Evolutionary conservation across 495 filamentous ascomycete genomes (phyloP), one percentile per base, ranked within the genome.

Genomic region (Penicillium desertorum): DNA sequence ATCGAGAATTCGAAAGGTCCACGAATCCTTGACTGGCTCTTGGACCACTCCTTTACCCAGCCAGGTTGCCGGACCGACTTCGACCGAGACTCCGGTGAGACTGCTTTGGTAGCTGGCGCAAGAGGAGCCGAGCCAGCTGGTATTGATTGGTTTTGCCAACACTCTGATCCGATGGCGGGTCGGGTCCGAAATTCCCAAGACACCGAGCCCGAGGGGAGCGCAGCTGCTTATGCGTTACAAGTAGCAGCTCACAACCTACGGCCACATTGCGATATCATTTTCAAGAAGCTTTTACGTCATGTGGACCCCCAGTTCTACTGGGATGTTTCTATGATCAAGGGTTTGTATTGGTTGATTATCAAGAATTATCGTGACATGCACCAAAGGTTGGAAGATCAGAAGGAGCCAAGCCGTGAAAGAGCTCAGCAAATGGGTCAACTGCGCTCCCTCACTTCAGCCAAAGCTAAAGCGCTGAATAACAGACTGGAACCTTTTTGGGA

Each of bases 1-100:
- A 51, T 51, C 32, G 48, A 51, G 12, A 51, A 51, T 6, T 19
- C 48, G 9, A 5, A 51, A 16, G 48, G 48, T 22, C 19, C 48
- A n/a, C 8, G 9, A 23, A 36, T 51, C 17, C 17, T 51, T 16
- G 32, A 37, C 17, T 51, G 32, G 48, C 14, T 51, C 1, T 8
- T 37, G 10, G 32, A 39, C 14, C 48, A 51, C 17, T 51, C 48
- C 3, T 14, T 25, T 32, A 23, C 20, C 17, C 19, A 36, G 36
- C 48, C 48, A 37, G 22, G 30, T 0, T 23, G 17, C 4, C 36
- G 20, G 19, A 20, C 10, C 17, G 32, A 51, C 22, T 51, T 51
- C 20, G 32, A 51, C 22, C 48, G 45, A 20, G 29, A 22, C 19
- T 23, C 11, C 3, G 29, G 48, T 12, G 32, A 37, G 10, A 51